Evolutionary conservation across 148 eudicot genomes (phyloP).

Genomic region (Arctostaphylos glauca): DNA sequence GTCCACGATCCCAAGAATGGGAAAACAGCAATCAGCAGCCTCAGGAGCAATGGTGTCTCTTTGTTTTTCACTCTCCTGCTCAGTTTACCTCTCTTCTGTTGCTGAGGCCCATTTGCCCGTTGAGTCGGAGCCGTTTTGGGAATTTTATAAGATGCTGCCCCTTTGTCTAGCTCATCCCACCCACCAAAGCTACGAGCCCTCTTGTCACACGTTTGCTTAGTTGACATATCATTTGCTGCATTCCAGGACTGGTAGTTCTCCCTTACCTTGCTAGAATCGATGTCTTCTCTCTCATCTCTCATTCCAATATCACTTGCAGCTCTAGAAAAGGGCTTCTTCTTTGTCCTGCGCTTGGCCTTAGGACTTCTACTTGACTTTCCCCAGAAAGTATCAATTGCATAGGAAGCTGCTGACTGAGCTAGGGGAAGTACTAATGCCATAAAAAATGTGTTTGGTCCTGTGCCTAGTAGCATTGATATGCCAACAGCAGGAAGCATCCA

Average conservation of each 20-base stretch:
- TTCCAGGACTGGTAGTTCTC: slow-evolving; percentile 41
- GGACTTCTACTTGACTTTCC: slow-evolving; percentile 35
- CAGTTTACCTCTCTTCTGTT: slow-evolving; percentile 29
- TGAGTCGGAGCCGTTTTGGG: slow-evolving; percentile 16
- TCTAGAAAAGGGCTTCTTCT: slow-evolving; percentile 34
- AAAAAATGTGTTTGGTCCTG: slow-evolving; percentile 50
- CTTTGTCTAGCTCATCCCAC: slow-evolving; percentile 72
- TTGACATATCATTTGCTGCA: slow-evolving; percentile 26
- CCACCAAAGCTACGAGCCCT: slow-evolving; percentile 56
- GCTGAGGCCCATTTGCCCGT: slow-evolving; percentile 18
- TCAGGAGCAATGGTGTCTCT: slow-evolving; percentile 44
- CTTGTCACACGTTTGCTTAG: slow-evolving; percentile 20
- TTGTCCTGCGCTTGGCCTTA: slow-evolving; percentile 30
- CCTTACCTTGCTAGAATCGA: slow-evolving; percentile 17
- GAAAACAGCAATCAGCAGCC: slow-evolving; percentile 55
- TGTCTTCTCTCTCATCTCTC: slow-evolving; percentile 16
- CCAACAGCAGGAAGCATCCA: slow-evolving; percentile 17
- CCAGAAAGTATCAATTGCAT: slow-evolving; percentile 47
- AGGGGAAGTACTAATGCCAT: slow-evolving; percentile 78
- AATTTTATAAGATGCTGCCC: slow-evolving; percentile 14
- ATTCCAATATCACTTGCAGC: slow-evolving; percentile 12
- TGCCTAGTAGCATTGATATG: slow-evolving; percentile 53
- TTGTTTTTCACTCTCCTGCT: slow-evolving; percentile 39
- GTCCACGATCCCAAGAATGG: slow-evolving; percentile 65
- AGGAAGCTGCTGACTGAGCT: slow-evolving; percentile 66